phyloP scores from a whole-genome alignment of 2,329 filamentous ascomycete species.

The Cordyceps tenuipes region DNA sequence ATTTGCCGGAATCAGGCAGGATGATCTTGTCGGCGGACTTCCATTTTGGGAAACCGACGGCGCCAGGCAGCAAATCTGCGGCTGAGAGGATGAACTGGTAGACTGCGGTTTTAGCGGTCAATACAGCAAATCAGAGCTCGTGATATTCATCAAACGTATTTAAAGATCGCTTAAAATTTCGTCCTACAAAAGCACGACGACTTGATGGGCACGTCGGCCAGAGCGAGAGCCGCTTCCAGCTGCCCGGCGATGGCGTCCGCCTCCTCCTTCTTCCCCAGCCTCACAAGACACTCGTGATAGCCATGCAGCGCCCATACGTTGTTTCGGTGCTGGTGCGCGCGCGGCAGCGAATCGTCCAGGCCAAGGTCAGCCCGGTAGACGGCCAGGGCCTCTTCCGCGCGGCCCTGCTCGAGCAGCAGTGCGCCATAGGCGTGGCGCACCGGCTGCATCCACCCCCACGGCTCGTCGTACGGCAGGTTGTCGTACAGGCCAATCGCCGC shows the following conservation, averaged over 20 bases:
- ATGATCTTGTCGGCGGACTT: not conserved
- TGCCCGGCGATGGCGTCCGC: conserved; percentile 30
- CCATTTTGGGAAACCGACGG: not conserved
- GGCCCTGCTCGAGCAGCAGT: conserved; percentile 57
- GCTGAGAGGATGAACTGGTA: not conserved
- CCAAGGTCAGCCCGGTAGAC: conserved; percentile 57
- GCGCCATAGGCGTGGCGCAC: conserved; percentile 63
- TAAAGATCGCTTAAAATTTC: not conserved
- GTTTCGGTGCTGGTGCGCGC: conserved; percentile 58
- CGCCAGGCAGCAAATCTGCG: not conserved
- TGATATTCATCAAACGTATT: too few species aligned
- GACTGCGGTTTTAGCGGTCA: too few species aligned
- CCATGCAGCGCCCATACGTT: conserved; percentile 73
- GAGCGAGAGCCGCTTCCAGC: conserved; percentile 41
- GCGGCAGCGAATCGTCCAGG: conserved; percentile 48
- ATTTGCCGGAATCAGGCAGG: not conserved
- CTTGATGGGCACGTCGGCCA: conserved; percentile 52
- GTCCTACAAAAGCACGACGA: conserved; percentile 23
- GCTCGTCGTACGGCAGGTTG: conserved; percentile 60
- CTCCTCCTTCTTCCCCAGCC: conserved; percentile 34
- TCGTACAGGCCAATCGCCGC: conserved; percentile 53
- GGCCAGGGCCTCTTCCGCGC: conserved; percentile 44
- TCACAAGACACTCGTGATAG: conserved; percentile 59
- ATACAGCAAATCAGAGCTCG: too few species aligned
- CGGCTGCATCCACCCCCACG: conserved; percentile 75